Evolutionary conservation across 495 filamentous ascomycete species (phyloP).

Genomic region (Daldinia decipiens): DNA sequence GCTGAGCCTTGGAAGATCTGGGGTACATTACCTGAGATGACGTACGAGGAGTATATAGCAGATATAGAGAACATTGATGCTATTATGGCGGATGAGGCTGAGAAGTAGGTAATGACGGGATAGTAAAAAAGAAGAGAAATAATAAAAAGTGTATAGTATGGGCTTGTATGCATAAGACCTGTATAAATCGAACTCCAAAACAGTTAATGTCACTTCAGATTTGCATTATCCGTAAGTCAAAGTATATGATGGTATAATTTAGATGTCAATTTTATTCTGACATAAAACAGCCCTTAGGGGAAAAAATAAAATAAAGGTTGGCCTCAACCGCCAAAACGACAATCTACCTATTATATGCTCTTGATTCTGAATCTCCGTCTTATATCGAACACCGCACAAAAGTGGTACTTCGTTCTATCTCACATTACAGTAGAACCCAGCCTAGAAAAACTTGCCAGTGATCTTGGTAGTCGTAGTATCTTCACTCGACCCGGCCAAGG

Average conservation of each 20-base stretch:
- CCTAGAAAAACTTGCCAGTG: slow-evolving; percentile 64
- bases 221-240: not conserved
- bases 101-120: not conserved
- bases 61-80: slow-evolving; percentile 17
- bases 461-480: slow-evolving; percentile 52
- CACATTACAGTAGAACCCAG: not conserved
- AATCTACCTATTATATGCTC: not conserved
- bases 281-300: not conserved
- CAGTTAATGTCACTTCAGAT: not conserved
- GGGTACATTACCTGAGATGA: slow-evolving; percentile 73
- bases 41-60: slow-evolving; percentile 58
- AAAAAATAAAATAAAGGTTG: not conserved
- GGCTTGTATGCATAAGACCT: slow-evolving; percentile 5
- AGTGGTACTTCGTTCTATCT: not conserved
- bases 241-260: not conserved
- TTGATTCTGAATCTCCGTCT: not conserved
- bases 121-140: not conserved
- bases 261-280: not conserved
- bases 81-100: not conserved
- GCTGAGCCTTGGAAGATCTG: slow-evolving; percentile 78
- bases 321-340: not conserved
- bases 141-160: slow-evolving; percentile 7
- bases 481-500: slow-evolving; percentile 39
- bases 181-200: slow-evolving; percentile 12
- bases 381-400: not conserved